Evolutionary conservation across 73 alveolate genomes (phyloP), one percentile per base, ranked within the genome.

Genomic region (Paramecium octaurelia): DNA sequence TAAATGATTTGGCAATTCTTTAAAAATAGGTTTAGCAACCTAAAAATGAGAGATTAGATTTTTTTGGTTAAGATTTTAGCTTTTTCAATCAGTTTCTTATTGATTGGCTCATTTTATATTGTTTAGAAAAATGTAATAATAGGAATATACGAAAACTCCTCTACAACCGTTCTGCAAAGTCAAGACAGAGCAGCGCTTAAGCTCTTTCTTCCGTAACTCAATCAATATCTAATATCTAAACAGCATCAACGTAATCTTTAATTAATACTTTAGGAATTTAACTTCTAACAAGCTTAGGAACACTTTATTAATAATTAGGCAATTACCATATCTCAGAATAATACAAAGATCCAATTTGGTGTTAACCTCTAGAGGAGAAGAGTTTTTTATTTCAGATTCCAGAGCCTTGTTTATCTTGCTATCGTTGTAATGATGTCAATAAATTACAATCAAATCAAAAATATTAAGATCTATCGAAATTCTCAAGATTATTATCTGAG

Each of bases 11-110:
- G 16, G 69, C 69, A 54, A 54, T 1, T 54, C 69, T 54, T 16
- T 54, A 64, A 31, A 64, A 4, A 34, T 14, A 64, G 8, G 42
- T 64, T 64, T 64, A 21, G n/a, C 42, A 64, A 6, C 46, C 48
- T 64, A 27, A 64, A 64, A 64, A 64, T 64, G 84, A 64, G 84
- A 64, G 46, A 64, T 64, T 64, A 64, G 46, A 64, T 64, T 31
- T 64, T 64, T 31, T 31, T 64, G 46, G 46, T 64, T 16, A 64
- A 64, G 50, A 64, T 64, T 31, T 31, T 27, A 2, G 84, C 84
- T 31, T 64, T 64, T 6, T 64, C 31, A 23, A 27, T 64, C 6
- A 34, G 84, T 34, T 64, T 64, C 42, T 64, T 64, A 27, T 34
- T 64, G 16, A 11, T 64, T 31, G 84, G 84, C 0, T 31, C 46